These are phyloP conservation scores for Monocercomonoides exilis DNA, from an alignment of 78 protist species.

Conservation along the genomic window DNA sequence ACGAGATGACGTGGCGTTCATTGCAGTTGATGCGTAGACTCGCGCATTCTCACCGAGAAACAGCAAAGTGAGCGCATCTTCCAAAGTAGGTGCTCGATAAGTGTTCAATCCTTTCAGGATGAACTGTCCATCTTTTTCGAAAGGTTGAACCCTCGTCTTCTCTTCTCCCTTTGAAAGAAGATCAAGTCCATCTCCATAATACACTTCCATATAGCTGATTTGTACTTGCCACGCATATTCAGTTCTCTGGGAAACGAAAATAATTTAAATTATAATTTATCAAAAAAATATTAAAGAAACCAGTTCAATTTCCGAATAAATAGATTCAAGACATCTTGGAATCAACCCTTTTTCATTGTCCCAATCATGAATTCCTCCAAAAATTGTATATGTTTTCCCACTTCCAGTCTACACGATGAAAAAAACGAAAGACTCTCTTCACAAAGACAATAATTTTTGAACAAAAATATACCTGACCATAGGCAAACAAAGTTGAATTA, in stretches of 20 bases:
- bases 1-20: constrained; percentile 22
- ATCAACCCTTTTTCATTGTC: background rate
- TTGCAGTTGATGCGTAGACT: background rate
- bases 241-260: background rate
- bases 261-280: too few relatives aligned
- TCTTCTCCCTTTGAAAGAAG: background rate
- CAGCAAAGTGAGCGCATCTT: background rate
- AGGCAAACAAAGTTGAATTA: constrained; percentile 4
- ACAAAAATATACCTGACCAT: background rate
- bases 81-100: background rate
- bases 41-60: background rate
- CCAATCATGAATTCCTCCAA: background rate
- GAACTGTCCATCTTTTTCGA: background rate
- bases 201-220: background rate
- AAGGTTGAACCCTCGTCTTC: background rate
- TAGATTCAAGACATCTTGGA: background rate
- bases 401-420: background rate
- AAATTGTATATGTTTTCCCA: background rate
- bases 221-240: background rate
- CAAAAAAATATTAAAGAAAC: background rate
- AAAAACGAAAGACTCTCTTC: background rate
- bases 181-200: background rate
- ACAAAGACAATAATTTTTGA: background rate
- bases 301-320: background rate
- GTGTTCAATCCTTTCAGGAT: background rate